Conservation (phyloP, 2,329 filamentous ascomycete species). For the Lasiodiplodia hormozganensis region DNA sequence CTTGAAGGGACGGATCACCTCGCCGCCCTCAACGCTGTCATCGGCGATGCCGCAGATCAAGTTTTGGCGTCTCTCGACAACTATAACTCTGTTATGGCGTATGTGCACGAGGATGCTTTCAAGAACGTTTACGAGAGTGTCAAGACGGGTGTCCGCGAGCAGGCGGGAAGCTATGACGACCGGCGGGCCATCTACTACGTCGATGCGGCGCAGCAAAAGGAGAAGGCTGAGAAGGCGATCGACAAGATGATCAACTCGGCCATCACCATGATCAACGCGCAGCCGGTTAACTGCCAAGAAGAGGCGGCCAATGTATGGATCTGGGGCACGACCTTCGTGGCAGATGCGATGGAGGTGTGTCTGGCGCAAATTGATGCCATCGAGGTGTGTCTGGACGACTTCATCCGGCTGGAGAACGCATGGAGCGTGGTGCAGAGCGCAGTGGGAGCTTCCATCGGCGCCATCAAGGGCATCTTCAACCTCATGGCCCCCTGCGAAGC, state of each 20-base stretch:
- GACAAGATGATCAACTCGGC: conserved; percentile 55
- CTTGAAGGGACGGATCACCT: conserved; percentile 55
- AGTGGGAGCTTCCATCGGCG: conserved; percentile 49
- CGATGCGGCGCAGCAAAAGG: conserved; percentile 53
- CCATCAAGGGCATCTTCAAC: conserved; percentile 54
- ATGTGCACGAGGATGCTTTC: conserved; percentile 56
- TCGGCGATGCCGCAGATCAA: conserved; percentile 53
- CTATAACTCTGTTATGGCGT: conserved; percentile 54
- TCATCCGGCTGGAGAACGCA: conserved; percentile 54
- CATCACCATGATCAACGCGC: conserved; percentile 52
- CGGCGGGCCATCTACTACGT: conserved; percentile 50
- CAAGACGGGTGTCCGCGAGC: conserved; percentile 40
- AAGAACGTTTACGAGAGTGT: conserved; percentile 53
- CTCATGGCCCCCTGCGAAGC: conserved; percentile 47
- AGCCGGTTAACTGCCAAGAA: conserved; percentile 47
- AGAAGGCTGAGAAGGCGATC: conserved; percentile 54
- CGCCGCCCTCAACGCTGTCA: conserved; percentile 47
- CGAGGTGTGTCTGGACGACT: conserved; percentile 52
- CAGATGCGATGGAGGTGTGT: conserved; percentile 53
- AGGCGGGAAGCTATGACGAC: conserved; percentile 25
- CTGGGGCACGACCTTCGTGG: conserved; percentile 52
- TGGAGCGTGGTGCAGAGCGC: conserved; percentile 52
- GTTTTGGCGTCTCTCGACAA: conserved; percentile 55
- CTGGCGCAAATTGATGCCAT: conserved; percentile 49
- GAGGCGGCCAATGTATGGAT: conserved; percentile 54